These are phyloP conservation scores for Pilatotrama ljubarskyi DNA, from an alignment of 768 basidiomycete species.

Conservation along the genomic window DNA sequence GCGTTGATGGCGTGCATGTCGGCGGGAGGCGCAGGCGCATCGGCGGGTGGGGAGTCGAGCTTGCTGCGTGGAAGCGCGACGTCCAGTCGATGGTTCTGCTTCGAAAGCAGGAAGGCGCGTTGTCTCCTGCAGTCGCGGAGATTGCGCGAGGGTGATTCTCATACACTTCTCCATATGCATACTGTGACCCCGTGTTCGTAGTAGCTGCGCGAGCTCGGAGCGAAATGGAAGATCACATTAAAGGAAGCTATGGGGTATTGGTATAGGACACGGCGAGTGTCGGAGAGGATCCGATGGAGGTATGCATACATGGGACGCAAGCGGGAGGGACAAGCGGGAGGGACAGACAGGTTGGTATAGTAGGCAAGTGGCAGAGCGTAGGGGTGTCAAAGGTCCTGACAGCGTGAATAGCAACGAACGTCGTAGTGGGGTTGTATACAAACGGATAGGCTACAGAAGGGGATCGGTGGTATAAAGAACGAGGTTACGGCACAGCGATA, in stretches of 20 bases:
- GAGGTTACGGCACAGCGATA: neutral
- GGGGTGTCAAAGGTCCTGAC: neutral
- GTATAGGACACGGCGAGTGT: neutral
- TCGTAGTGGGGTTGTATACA: constrained; percentile 13
- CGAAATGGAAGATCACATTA: neutral
- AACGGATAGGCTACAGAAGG: constrained; percentile 17
- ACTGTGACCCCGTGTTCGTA: neutral
- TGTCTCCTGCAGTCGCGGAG: neutral
- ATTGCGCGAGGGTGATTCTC: neutral
- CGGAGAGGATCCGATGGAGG: constrained; percentile 2
- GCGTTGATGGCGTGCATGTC: constrained; percentile 25
- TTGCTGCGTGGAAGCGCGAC: constrained; percentile 21
- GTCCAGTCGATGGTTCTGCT: constrained; percentile 18
- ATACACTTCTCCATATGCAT: neutral
- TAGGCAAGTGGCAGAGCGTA: neutral
- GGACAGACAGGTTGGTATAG: neutral
- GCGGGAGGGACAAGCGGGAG: neutral
- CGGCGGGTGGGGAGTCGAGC: constrained; percentile 28
- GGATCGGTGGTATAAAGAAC: neutral
- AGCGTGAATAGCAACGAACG: constrained; percentile 6
- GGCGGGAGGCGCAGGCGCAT: constrained; percentile 24
- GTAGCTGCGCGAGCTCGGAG: neutral
- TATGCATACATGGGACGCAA: constrained; percentile 12
- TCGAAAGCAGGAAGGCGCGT: neutral
- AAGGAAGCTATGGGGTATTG: constrained; percentile 2